A percentile compares a stretch with the other conserved stretches of the same genome.
phyloP scores from a whole-genome alignment of 495 filamentous ascomycete genomes.

The Darksidea phi region DNA sequence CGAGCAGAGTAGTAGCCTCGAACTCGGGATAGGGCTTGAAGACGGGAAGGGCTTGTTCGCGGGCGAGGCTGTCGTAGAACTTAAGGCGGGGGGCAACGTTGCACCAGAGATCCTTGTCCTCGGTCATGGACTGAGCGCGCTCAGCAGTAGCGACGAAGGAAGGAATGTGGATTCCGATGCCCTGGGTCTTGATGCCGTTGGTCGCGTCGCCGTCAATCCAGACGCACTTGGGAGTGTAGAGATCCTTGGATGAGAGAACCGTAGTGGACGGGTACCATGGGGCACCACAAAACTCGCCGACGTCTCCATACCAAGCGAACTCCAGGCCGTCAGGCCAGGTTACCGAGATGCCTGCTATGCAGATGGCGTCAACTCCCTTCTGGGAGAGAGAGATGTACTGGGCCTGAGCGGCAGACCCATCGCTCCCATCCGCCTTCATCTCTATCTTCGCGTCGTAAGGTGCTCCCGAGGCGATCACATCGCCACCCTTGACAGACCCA shows the following conservation, averaged over 20 bases:
- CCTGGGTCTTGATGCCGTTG: constrained; percentile 14
- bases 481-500: neutral
- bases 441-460: neutral
- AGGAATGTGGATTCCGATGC: constrained; percentile 12
- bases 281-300: constrained; percentile 12
- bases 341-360: neutral
- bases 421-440: neutral
- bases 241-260: neutral
- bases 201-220: constrained; percentile 20
- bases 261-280: constrained; percentile 5
- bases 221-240: constrained; percentile 2
- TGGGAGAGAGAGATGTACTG: neutral
- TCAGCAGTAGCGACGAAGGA: constrained; percentile 11
- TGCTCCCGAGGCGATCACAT: neutral
- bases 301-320: constrained; percentile 15
- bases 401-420: neutral
- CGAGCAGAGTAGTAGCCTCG: neutral
- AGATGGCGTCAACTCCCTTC: constrained; percentile 3
- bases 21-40: neutral
- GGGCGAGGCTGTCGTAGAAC: constrained; percentile 9
- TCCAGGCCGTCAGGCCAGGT: neutral
- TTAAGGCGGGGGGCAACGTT: neutral
- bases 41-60: neutral
- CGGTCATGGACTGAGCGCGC: constrained; percentile 8
- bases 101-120: constrained; percentile 15